Conservation (phyloP, 257 asterid genomes). For the Echites panduratus region DNA sequence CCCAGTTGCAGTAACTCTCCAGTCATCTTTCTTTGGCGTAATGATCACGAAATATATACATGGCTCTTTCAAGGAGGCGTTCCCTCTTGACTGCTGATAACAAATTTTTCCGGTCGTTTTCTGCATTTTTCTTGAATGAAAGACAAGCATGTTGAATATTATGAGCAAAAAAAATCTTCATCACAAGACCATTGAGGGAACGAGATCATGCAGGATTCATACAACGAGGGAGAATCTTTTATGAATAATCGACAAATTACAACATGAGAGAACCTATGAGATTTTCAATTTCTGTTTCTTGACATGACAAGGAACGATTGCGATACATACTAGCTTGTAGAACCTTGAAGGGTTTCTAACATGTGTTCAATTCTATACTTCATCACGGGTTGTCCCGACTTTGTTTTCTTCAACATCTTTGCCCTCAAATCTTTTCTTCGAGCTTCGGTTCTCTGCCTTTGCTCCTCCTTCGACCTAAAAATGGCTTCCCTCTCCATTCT, state of each 20-base stretch:
- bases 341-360: constrained; percentile 57
- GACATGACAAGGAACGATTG: neutral
- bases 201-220: neutral
- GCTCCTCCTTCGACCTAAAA: constrained; percentile 47
- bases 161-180: neutral
- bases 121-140: too few species aligned
- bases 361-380: constrained; percentile 90
- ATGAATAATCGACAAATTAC: neutral
- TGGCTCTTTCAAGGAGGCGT: too few species aligned
- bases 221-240: neutral
- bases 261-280: neutral
- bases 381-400: constrained; percentile 91
- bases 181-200: neutral
- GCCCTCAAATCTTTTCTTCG: constrained; percentile 54
- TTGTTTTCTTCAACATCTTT: constrained; percentile 90
- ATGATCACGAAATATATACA: neutral
- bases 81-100: too few species aligned
- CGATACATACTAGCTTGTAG: constrained; percentile 25
- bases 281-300: constrained; percentile 2
- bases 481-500: constrained; percentile 58
- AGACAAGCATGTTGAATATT: neutral
- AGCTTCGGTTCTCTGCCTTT: constrained; percentile 47
- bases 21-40: neutral
- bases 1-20: neutral
- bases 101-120: too few species aligned